Conservation (phyloP, 1,284 basidiomycete genomes). For the Meira nashicola region DNA sequence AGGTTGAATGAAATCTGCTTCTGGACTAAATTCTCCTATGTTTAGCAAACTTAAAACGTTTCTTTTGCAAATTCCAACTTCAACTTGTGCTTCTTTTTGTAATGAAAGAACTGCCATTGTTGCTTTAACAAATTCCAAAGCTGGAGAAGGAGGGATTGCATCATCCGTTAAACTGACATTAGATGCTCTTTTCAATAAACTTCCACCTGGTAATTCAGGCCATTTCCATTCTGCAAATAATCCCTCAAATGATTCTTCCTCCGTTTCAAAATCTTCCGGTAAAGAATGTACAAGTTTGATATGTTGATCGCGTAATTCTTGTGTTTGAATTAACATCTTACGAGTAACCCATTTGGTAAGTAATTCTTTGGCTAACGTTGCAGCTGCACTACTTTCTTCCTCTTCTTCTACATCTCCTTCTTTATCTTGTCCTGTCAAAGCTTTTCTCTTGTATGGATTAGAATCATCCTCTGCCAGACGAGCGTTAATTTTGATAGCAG, state of each 20-base stretch:
- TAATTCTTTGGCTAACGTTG: slow-evolving; percentile 67
- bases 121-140: slow-evolving; percentile 86
- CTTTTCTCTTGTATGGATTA: slow-evolving; percentile 3
- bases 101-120: slow-evolving; percentile 69
- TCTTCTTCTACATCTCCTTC: slow-evolving; percentile 10
- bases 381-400: slow-evolving; percentile 53
- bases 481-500: slow-evolving; percentile 59
- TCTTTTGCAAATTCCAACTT: slow-evolving; percentile 81
- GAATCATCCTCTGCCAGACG: not conserved
- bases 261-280: slow-evolving; percentile 54
- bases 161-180: not conserved
- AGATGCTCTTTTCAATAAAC: not conserved
- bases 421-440: not conserved
- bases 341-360: slow-evolving; percentile 77
- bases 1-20: slow-evolving; percentile 67
- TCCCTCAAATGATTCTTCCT: slow-evolving; percentile 60
- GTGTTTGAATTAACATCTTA: slow-evolving; percentile 64
- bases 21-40: slow-evolving; percentile 69
- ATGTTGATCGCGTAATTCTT: slow-evolving; percentile 6
- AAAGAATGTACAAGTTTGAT: too few species aligned
- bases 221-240: slow-evolving; percentile 60
- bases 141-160: slow-evolving; percentile 54
- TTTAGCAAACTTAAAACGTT: slow-evolving; percentile 84
- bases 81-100: slow-evolving; percentile 71
- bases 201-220: slow-evolving; percentile 66